Evolutionary conservation across 176 grass and related monocot species (phyloP), one percentile per base, ranked within the genome.

Genomic region (Luzula sylvatica): DNA sequence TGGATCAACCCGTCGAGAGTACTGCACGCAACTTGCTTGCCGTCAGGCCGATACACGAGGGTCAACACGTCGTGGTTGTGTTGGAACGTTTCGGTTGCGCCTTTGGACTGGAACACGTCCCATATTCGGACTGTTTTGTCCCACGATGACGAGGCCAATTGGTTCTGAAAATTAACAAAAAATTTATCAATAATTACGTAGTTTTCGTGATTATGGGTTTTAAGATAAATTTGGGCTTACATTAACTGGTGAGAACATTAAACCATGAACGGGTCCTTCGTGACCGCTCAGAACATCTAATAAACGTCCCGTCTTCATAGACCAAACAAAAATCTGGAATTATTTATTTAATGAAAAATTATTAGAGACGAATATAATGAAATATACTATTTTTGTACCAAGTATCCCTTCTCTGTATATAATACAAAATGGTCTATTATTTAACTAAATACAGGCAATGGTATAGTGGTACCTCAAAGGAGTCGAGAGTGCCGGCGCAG

Each of bases 291-390:
- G 81, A 61, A 96, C 56, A 82, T 96, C 92, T 50, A 96, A 73
- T 54, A 96, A 80, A 18, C 92, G 81, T 46, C 92, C 92, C 76
- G 92, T 96, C 75, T 96, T 96, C 92, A 96, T 96, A 58, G 84
- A 96, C 92, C 92, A 96, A 61, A 96, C 92, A 89, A 61, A 96
- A 68, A 96, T 89, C 92, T 96, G 74, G 61, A 66, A 46, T 20
- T 53, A 41, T 47, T 15, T 12, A 28, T 44, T 54, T n/a, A 50
- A 23, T 0, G 13, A 17, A 48, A 63, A 23, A 78, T 56, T 15
- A 23, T 28, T 52, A 26, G 9, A 38, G 63, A 58, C 3, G 35
- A 48, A 44, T 44, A 12, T 15, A 13, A 6, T 55, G 23, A 24
- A 25, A 70, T 23, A 48, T 9, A 23, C 24, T 43, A 3, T n/a